Conservation (phyloP, 2,329 filamentous ascomycete genomes). For the Cercospora zeae-maydis region DNA sequence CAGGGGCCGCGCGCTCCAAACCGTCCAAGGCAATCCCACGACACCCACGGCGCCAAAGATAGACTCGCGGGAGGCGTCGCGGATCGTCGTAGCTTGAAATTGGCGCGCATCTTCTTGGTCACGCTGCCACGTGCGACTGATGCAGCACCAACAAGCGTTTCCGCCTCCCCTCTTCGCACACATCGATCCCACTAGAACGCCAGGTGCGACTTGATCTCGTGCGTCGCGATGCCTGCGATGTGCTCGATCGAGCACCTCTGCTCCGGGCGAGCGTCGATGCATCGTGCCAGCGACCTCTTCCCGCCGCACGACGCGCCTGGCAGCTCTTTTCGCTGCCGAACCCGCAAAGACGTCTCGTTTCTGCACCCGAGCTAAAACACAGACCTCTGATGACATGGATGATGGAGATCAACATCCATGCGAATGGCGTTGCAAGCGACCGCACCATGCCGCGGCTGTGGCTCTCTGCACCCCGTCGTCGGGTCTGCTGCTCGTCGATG, state of each 20-base stretch:
- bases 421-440: constrained; percentile 12
- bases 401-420: constrained; percentile 23
- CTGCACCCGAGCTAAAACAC: constrained; percentile 10
- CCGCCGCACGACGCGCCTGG: no score
- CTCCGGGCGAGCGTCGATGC: constrained; percentile 4
- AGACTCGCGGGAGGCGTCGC: constrained; percentile 27
- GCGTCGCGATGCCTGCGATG: constrained; percentile 7
- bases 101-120: constrained; percentile 15
- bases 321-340: constrained; percentile 15
- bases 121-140: constrained; percentile 24
- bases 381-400: constrained; percentile 1
- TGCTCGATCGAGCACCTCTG: not conserved
- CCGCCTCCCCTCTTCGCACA: constrained; percentile 11
- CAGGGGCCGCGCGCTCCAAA: constrained; percentile 9
- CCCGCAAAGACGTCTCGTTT: not conserved
- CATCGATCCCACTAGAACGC: not conserved
- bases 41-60: constrained; percentile 22
- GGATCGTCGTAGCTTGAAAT: constrained; percentile 30
- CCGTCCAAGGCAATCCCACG: not conserved
- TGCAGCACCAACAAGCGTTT: constrained; percentile 21
- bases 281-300: no score
- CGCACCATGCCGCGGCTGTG: constrained; percentile 21
- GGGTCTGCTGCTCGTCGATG: constrained; percentile 15
- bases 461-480: constrained; percentile 18
- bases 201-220: constrained; percentile 18